These are phyloP conservation scores for Trichoderma hamatum DNA, from an alignment of 2,329 filamentous ascomycete species.

Conservation along the genomic window DNA sequence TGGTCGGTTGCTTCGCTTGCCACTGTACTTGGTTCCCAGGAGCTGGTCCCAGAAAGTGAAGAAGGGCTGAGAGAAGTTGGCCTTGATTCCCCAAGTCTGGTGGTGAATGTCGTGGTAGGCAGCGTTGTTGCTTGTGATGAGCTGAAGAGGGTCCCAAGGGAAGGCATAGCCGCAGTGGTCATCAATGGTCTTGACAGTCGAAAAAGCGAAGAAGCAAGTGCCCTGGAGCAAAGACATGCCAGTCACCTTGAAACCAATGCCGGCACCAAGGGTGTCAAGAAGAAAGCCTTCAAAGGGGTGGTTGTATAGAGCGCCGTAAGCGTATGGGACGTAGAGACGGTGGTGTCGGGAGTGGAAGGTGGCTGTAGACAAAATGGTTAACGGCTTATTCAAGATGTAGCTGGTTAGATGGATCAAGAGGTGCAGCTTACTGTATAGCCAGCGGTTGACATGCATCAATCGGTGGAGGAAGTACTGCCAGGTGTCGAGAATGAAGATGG, in stretches of 20 bases:
- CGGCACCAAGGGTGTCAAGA: conserved; percentile 86
- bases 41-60: conserved; percentile 94
- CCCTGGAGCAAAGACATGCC: conserved; percentile 84
- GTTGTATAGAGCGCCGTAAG: conserved; percentile 95
- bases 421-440: conserved; percentile 79
- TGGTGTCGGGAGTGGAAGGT: conserved; percentile 95
- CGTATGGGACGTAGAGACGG: conserved; percentile 95
- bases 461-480: conserved; percentile 99
- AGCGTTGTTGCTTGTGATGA: conserved; percentile 91
- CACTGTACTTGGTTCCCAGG: conserved; percentile 81
- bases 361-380: background rate
- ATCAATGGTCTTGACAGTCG: conserved; percentile 94
- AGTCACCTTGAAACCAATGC: conserved; percentile 77
- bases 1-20: conserved; percentile 53
- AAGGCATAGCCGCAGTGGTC: conserved; percentile 97
- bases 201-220: conserved; percentile 86
- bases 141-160: conserved; percentile 91
- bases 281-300: conserved; percentile 93
- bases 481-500: conserved; percentile 79
- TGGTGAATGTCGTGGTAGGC: conserved; percentile 98
- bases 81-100: conserved; percentile 99
- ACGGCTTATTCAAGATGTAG: conserved; percentile 51
- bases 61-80: conserved; percentile 87
- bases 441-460: conserved; percentile 96
- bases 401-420: conserved; percentile 45